Conservation (phyloP, 768 basidiomycete species). For the Dentipellis sp. region DNA sequence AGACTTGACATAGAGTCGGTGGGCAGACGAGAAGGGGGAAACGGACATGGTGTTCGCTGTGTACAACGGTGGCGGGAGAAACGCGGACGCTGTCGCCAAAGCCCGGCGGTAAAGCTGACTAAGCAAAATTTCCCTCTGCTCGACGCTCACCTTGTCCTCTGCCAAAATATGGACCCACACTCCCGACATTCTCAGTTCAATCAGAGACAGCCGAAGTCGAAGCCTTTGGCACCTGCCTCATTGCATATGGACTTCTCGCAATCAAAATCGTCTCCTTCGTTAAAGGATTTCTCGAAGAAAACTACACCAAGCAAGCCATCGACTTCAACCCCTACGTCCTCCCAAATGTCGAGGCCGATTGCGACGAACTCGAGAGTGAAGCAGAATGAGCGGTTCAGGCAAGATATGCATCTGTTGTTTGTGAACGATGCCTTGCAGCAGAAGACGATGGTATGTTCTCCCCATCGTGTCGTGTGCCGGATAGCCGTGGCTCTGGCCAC, state of each 20-base stretch:
- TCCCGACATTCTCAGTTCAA: constrained; percentile 71
- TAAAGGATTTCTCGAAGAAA: constrained; percentile 36
- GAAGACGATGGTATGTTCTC: constrained; percentile 50
- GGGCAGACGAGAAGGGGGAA: constrained; percentile 61
- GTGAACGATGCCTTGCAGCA: constrained; percentile 74
- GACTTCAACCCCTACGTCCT: constrained; percentile 18
- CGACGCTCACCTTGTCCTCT: not conserved
- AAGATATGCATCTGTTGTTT: constrained; percentile 79
- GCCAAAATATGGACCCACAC: constrained; percentile 59
- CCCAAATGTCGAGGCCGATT: constrained; percentile 41
- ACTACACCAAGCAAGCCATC: constrained; percentile 17
- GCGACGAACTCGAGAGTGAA: constrained; percentile 74
- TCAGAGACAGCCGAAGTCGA: constrained; percentile 58
- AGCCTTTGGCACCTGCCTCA: constrained; percentile 38
- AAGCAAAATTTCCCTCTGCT: not conserved
- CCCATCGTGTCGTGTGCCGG: not conserved
- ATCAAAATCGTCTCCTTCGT: constrained; percentile 25
- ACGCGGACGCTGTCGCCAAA: not conserved
- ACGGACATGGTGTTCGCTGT: constrained; percentile 36
- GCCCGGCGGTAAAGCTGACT: not conserved
- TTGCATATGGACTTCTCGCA: constrained; percentile 33
- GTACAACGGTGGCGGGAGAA: not conserved
- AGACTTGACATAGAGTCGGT: constrained; percentile 82
- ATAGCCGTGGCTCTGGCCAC: not conserved
- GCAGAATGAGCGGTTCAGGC: constrained; percentile 65